These are phyloP conservation scores for Penicillium verhagenii DNA, from an alignment of 495 filamentous ascomycete species.

Conservation along the genomic window DNA sequence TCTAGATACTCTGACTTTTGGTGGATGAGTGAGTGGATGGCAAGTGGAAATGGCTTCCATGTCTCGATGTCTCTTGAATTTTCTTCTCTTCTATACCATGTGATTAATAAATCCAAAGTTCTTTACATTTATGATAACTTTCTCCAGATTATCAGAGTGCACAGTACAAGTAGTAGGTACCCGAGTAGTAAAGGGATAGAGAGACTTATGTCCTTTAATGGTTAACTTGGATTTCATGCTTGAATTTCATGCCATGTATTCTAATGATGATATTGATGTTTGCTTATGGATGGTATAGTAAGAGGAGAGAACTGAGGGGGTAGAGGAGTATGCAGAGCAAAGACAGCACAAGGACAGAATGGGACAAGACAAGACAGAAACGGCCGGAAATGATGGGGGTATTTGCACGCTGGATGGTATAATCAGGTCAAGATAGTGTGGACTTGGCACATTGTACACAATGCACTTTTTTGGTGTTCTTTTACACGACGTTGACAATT, in stretches of 20 bases:
- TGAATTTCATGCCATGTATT: neutral
- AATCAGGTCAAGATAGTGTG: neutral
- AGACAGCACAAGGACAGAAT: no score
- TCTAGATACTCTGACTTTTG: neutral
- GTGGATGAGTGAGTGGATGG: neutral
- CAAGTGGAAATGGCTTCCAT: neutral
- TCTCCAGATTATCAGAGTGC: no score
- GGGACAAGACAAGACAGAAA: neutral
- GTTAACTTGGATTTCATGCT: neutral
- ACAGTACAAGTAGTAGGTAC: no score
- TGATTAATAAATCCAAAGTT: neutral
- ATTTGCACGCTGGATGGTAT: constrained; percentile 1
- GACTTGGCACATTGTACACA: neutral
- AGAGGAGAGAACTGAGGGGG: neutral
- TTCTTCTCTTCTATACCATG: neutral
- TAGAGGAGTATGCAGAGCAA: neutral
- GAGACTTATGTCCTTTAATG: no score
- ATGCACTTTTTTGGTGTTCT: neutral
- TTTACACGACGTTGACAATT: neutral
- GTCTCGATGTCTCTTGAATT: neutral
- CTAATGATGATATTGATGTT: neutral
- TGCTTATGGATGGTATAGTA: neutral
- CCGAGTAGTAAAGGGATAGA: no score
- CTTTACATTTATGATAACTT: no score
- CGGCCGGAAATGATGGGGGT: neutral